Conservation (phyloP, 1,139 yeast genomes). For the Wickerhamiella pararugosa region DNA sequence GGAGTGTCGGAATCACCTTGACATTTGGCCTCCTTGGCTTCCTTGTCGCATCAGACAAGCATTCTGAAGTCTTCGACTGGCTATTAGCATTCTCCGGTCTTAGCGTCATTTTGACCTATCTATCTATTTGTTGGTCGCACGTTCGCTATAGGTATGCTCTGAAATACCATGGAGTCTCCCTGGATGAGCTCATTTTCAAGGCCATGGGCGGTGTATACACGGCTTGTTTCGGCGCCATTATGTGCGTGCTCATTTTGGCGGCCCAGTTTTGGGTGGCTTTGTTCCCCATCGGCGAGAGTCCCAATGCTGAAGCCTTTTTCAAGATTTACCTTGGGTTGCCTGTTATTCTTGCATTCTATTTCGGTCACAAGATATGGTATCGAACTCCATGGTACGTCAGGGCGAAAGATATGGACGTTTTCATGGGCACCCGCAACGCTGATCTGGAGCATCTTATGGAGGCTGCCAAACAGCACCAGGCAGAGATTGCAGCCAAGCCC, state of each 20-base stretch:
- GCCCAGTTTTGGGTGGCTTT: conserved; percentile 69
- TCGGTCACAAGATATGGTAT: conserved; percentile 36
- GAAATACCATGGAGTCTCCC: conserved; percentile 43
- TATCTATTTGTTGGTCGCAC: conserved; percentile 53
- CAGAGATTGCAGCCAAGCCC: not conserved
- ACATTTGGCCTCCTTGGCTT: conserved; percentile 53
- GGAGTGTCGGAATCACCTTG: conserved; percentile 43
- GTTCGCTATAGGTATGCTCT: conserved; percentile 57
- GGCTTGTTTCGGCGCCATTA: conserved; percentile 45
- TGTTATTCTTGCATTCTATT: conserved; percentile 34
- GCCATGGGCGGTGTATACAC: conserved; percentile 62
- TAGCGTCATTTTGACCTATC: conserved; percentile 67
- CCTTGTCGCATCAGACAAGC: conserved; percentile 51
- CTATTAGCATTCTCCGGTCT: conserved; percentile 65
- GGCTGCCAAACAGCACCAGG: conserved; percentile 1
- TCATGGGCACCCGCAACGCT: conserved; percentile 39
- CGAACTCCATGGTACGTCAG: conserved; percentile 28
- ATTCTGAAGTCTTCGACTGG: conserved; percentile 62
- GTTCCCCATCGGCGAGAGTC: conserved; percentile 34
- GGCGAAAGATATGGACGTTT: conserved; percentile 40
- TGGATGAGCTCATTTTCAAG: conserved; percentile 52
- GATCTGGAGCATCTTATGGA: conserved; percentile 30
- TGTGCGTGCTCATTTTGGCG: conserved; percentile 39
- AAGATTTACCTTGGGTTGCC: conserved; percentile 40
- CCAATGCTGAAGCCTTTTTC: conserved; percentile 34